Conservation (phyloP, 108 stramenopile genomes). For the Nitzschia sp. region DNA sequence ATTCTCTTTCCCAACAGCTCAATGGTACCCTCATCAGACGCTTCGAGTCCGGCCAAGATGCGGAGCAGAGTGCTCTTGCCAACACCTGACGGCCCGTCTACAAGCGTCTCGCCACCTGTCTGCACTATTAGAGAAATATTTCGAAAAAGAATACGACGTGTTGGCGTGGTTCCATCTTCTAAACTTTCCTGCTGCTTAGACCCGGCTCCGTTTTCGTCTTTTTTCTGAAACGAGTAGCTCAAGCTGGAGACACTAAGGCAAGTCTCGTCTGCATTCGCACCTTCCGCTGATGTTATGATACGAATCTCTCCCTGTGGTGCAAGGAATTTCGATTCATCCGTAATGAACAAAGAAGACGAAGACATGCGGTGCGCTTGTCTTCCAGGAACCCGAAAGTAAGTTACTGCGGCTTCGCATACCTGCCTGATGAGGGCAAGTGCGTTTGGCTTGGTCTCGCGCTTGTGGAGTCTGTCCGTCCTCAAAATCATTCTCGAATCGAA, state of each 20-base stretch:
- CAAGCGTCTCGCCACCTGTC: conserved; percentile 21
- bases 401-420: not conserved
- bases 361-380: not conserved
- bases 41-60: conserved; percentile 57
- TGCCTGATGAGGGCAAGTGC: not conserved
- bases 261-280: not conserved
- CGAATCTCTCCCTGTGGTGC: conserved; percentile 10
- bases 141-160: conserved; percentile 30
- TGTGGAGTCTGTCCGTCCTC: conserved; percentile 20
- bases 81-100: conserved; percentile 52
- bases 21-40: conserved; percentile 22
- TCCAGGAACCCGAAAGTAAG: not conserved
- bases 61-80: conserved; percentile 85
- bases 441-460: conserved; percentile 16
- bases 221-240: conserved; percentile 8
- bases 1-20: conserved; percentile 13
- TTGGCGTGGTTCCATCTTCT: no score
- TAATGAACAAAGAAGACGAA: not conserved
- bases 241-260: not conserved
- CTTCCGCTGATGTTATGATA: not conserved
- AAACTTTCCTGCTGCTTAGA: no score
- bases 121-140: conserved; percentile 22
- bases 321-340: not conserved
- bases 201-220: conserved; percentile 3
- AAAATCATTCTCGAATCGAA: conserved; percentile 51